Evolutionary conservation across 257 asterid species (phyloP).

Genomic region (Solanum etuberosum): DNA sequence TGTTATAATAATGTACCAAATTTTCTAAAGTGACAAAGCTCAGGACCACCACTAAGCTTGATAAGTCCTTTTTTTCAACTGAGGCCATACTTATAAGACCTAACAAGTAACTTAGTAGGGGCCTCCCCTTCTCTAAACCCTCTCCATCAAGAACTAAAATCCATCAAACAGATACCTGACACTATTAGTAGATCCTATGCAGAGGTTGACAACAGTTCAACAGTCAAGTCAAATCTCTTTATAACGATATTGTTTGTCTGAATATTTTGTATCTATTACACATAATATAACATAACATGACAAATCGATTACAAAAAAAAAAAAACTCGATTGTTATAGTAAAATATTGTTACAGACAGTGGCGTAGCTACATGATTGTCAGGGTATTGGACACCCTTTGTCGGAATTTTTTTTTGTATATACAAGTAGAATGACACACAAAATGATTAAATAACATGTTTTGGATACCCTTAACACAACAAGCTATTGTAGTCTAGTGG

Average conservation of each 20-base stretch:
- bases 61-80: neutral
- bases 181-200: neutral
- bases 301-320: neutral
- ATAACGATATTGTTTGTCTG: neutral
- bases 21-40: neutral
- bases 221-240: neutral
- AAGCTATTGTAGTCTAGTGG: too few relatives aligned
- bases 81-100: conserved; percentile 1
- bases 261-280: neutral
- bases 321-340: neutral
- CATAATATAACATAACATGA: neutral
- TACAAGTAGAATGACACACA: too few relatives aligned
- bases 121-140: neutral
- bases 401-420: too few relatives aligned
- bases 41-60: neutral
- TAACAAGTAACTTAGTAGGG: conserved; percentile 8
- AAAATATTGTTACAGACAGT: neutral
- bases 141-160: neutral
- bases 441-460: too few relatives aligned
- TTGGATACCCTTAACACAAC: too few relatives aligned
- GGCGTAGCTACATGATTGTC: too few relatives aligned
- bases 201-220: neutral
- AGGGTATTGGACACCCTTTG: too few relatives aligned
- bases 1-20: neutral
- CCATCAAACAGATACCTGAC: conserved; percentile 5